Percentiles rank a stretch among this genome's conserved stretches.
phyloP scores from a whole-genome alignment of 2,329 filamentous ascomycete genomes.

The Fusarium sp. region DNA sequence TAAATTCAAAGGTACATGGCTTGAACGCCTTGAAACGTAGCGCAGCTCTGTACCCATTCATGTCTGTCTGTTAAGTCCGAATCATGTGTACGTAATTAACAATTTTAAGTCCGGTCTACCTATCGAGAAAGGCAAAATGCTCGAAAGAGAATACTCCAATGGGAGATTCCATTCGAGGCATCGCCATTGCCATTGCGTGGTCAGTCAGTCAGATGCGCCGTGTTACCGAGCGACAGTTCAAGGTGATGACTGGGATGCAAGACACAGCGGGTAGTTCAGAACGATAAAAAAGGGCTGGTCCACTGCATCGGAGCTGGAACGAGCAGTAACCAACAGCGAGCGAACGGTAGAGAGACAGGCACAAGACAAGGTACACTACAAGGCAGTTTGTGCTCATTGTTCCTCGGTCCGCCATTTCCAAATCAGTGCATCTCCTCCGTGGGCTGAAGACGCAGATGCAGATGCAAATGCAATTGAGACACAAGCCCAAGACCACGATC shows the following conservation, averaged over 20 bases:
- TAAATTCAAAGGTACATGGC: conserved; percentile 14
- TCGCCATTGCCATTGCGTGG: neutral
- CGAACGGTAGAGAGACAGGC: neutral
- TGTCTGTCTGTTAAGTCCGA: conserved; percentile 9
- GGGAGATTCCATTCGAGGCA: conserved; percentile 2
- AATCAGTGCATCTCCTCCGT: conserved; percentile 27
- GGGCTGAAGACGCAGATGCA: conserved; percentile 25
- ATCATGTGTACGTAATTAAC: neutral
- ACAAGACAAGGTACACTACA: conserved; percentile 6
- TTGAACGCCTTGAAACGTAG: conserved; percentile 11
- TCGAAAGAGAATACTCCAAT: neutral
- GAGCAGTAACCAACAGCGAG: neutral
- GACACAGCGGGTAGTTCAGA: conserved; percentile 19
- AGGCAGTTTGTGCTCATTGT: conserved; percentile 1
- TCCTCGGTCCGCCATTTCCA: conserved; percentile 33
- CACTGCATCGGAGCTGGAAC: conserved; percentile 32
- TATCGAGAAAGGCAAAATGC: neutral
- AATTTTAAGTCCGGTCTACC: conserved; percentile 4
- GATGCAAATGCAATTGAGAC: neutral
- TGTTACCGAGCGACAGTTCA: conserved; percentile 14
- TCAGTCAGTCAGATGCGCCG: neutral
- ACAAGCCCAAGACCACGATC: neutral
- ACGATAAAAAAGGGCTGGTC: conserved; percentile 15
- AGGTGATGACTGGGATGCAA: conserved; percentile 30
- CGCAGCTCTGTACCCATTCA: neutral